Evolutionary conservation across 176 grass and related monocot species (phyloP), one percentile per base, ranked within the genome.

Genomic region (Oropetium thomaeum): DNA sequence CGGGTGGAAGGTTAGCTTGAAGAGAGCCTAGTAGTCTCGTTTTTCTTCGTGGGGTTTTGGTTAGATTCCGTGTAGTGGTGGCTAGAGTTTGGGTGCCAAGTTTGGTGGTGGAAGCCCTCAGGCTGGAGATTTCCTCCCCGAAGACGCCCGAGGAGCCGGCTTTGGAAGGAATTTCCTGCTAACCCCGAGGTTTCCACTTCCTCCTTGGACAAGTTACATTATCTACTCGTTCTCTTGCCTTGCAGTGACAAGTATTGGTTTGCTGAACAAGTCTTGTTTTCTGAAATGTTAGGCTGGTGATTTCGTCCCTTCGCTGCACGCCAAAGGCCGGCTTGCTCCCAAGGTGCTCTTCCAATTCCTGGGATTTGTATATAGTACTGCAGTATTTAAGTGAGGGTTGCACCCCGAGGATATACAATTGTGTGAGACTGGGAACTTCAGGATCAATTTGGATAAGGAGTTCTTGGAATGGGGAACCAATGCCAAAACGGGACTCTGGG

Each of bases 401-500:
- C 58, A 59, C 41, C 67, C 8, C 2, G 15, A 30, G 20, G 45
- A 64, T 33, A 51, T 47, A 33, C 55, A 75, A 17, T 58, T 64
- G 23, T 84, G 57, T 80, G 76, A 84, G 81, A 47, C 86, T 84
- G 76, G 70, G 26, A 80, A 64, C 44, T 40, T 61, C 25, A 2
- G 47, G 48, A 1, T 58, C 62, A 19, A 5, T 40, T 58, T 58
- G 44, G n/a, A 54, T 47, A 79, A 45, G 53, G 81, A 32, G 69
- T 64, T 84, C 12, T 65, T 39, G 70, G 13, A 13, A 88, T 88
- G 86, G 86, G 86, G 26, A 88, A 88, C 27, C 81, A 78, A 44
- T 85, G 82, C 82, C 82, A 83, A 67, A 88, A 88, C 28, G 86
- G 86, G 22, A 84, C 86, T 42, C 86, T 80, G 58, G 81, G 86